Evolutionary conservation across 2,329 filamentous ascomycete genomes (phyloP).

Genomic region (Trichophyton mentagrophytes): DNA sequence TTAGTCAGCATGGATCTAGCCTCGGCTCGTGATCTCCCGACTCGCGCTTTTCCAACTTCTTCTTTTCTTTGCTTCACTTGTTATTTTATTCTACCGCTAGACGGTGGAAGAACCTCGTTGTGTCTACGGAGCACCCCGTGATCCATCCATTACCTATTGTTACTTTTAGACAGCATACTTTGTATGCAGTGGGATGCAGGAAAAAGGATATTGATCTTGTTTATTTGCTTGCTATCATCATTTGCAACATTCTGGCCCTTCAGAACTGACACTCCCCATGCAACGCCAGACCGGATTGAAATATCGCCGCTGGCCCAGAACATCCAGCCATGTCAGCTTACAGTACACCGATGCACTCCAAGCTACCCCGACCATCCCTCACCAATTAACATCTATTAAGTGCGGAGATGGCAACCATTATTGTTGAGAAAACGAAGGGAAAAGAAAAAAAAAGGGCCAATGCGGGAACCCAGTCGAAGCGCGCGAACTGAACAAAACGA

Average conservation of each 20-base stretch:
- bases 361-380: background rate
- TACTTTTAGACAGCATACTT: too few species aligned
- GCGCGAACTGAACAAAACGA: background rate
- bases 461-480: background rate
- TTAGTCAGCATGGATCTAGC: too few species aligned
- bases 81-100: too few species aligned
- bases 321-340: background rate
- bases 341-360: background rate
- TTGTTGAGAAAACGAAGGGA: background rate
- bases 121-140: too few species aligned
- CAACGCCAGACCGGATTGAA: background rate
- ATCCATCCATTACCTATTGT: too few species aligned
- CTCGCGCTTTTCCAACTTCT: too few species aligned
- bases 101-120: too few species aligned
- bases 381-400: constrained; percentile 1
- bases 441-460: background rate
- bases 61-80: too few species aligned
- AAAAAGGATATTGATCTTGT: background rate
- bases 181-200: too few species aligned
- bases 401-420: too few species aligned
- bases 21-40: too few species aligned
- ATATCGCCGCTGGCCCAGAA: background rate
- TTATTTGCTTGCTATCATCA: background rate
- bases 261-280: background rate
- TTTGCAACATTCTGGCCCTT: background rate